Percentiles rank a stretch among this genome's conserved stretches.
Conservation (phyloP, 257 asterid species). For the Catharanthus roseus region DNA sequence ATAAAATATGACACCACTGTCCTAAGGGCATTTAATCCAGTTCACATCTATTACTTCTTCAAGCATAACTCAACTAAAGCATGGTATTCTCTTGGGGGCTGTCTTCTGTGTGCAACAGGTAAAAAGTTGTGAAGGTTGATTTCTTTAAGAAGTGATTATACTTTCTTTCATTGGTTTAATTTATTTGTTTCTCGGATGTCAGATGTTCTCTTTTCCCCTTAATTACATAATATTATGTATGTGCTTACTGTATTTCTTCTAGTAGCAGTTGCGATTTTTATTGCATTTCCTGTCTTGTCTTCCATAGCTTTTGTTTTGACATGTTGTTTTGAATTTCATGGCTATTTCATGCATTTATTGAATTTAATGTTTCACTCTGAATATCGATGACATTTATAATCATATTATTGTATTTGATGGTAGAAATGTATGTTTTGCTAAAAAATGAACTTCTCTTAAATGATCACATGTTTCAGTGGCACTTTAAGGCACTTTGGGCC, state of each 20-base stretch:
- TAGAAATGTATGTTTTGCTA: too few relatives aligned
- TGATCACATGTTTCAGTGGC: too few relatives aligned
- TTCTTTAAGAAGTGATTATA: not conserved
- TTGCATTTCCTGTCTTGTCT: not conserved
- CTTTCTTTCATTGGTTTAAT: slow-evolving; percentile 1
- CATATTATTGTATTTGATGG: too few relatives aligned
- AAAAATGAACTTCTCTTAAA: too few relatives aligned
- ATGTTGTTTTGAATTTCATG: not conserved
- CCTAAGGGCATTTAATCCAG: slow-evolving; percentile 80
- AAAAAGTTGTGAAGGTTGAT: slow-evolving; percentile 19
- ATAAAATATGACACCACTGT: slow-evolving; percentile 71
- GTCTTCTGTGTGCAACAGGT: slow-evolving; percentile 97
- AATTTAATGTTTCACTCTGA: not conserved
- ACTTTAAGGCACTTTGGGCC: not conserved
- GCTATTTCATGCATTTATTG: not conserved
- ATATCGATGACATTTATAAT: not conserved
- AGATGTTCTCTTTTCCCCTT: slow-evolving; percentile 1
- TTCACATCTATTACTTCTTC: slow-evolving; percentile 84
- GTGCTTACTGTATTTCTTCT: not conserved
- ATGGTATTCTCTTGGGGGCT: slow-evolving; percentile 96
- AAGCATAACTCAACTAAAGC: slow-evolving; percentile 73
- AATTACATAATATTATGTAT: not conserved
- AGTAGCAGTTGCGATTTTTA: not conserved
- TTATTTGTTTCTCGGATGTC: not conserved
- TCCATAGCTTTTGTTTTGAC: not conserved